Evolutionary conservation across 345 rosid genomes (phyloP).

Genomic region (Salix koriyanagi): DNA sequence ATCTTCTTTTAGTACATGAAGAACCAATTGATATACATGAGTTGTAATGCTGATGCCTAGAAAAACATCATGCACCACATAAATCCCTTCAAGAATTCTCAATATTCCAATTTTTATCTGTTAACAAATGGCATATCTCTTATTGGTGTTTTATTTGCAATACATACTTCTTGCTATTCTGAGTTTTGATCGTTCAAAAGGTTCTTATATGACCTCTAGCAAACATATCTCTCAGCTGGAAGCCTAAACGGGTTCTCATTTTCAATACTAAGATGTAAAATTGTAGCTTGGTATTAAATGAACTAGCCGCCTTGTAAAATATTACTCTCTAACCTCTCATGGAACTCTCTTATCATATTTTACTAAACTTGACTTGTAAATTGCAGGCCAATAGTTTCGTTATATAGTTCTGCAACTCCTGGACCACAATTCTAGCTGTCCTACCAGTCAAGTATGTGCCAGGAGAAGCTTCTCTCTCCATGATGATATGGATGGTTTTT

Average conservation of each 20-base stretch:
- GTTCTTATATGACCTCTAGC: neutral
- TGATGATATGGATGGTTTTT: neutral
- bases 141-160: neutral
- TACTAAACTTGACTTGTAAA: neutral
- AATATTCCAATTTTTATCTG: neutral
- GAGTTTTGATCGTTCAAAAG: neutral
- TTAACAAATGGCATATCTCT: neutral
- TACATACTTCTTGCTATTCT: neutral
- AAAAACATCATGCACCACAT: neutral
- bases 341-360: neutral
- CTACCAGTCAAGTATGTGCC: neutral
- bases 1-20: neutral
- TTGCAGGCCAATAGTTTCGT: conserved; percentile 17
- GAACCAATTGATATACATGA: neutral
- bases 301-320: no score
- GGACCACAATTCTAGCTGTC: conserved; percentile 1
- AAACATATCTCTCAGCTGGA: neutral
- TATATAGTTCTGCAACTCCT: conserved; percentile 6
- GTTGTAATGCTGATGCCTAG: neutral
- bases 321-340: no score
- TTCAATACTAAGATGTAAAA: neutral
- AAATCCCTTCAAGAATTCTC: neutral
- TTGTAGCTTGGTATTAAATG: neutral
- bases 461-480: neutral
- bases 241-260: neutral